Base-by-base conservation (phyloP, 2,329 filamentous ascomycete species). In the Colletotrichum salicis region DNA sequence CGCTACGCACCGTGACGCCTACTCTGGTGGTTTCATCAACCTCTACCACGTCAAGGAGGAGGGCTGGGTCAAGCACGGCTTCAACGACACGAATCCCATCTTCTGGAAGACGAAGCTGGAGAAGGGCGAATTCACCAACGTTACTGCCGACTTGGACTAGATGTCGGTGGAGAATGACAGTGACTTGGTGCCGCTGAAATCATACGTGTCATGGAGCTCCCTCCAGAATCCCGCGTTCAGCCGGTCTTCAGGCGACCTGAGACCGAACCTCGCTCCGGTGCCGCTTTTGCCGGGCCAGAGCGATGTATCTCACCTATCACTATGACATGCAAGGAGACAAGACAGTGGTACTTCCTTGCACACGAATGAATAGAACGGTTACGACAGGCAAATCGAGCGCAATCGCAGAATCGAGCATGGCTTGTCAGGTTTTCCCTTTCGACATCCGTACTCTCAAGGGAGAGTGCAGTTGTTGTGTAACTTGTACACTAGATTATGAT, bases 31-130 rank as follows among this genome's bases (percentile, higher is more conserved):
- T 76, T 98, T 91, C 86, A 98, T 99, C 89, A 99, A 99, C 86
- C 82, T 98, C 80, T 99, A 99, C 85, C 96, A 99, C 80, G 95
- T 99, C 82, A 98, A 98, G 91, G 96, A 99, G 87, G 93, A 95
- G 75, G 96, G 96, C 78, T 99, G 96, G 96, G 95, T 97, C 79
- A 97, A 97, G 90, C 96, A 98, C 81, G 96, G 96, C 74, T 99
- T 99, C 80, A 95, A 88, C 80, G 96, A 99, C 84, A 98, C 96
- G 77, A 98, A 98, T 87, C 96, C 96, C 56, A 97, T 98, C 81
- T 99, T 99, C 92, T 99, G 96, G 96, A 93, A 97, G 88, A 98
- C 95, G 61, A 99, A 99, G 91, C 85, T 99, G 80, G 93, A 97
- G 83, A 97, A 97, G 90, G 95, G 95, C 83, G 96, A 99, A 87